phyloP scores from a whole-genome alignment of 441 rosid species.

The Oxalis stricta region DNA sequence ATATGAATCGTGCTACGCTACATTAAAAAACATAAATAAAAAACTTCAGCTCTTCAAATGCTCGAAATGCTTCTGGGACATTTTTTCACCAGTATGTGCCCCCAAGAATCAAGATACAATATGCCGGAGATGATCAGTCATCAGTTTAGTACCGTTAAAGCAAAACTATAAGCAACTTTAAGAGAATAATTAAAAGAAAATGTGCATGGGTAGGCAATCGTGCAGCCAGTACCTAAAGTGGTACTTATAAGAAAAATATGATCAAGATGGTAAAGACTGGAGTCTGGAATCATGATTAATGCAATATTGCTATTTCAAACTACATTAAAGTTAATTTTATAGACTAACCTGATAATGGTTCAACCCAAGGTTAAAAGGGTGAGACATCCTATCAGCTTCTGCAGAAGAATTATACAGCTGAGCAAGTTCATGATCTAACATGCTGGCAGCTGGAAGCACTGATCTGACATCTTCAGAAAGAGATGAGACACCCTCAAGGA shows the following conservation, averaged over 20 bases:
- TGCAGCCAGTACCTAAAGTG: no score
- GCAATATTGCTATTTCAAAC: neutral
- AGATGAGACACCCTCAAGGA: constrained; percentile 57
- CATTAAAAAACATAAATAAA: no score
- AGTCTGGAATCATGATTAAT: neutral
- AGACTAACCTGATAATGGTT: constrained; percentile 59
- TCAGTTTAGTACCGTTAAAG: no score
- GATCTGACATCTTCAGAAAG: constrained; percentile 70
- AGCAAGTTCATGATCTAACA: constrained; percentile 54
- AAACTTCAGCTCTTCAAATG: no score
- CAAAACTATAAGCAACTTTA: no score
- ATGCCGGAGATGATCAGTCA: no score
- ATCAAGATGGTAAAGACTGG: no score
- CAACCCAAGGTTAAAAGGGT: constrained; percentile 28
- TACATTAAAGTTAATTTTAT: neutral
- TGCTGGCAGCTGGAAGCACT: constrained; percentile 77
- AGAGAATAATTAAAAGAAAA: no score
- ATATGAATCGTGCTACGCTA: neutral
- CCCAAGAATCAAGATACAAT: no score
- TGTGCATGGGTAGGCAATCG: no score
- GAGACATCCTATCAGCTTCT: constrained; percentile 22
- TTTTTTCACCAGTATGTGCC: neutral
- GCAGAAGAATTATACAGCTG: constrained; percentile 40
- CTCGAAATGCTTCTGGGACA: neutral
- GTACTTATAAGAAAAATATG: no score